Evolutionary conservation across 1,139 yeast species (phyloP), one percentile per base, ranked within the genome.

Genomic region (Hyphopichia burtonii): DNA sequence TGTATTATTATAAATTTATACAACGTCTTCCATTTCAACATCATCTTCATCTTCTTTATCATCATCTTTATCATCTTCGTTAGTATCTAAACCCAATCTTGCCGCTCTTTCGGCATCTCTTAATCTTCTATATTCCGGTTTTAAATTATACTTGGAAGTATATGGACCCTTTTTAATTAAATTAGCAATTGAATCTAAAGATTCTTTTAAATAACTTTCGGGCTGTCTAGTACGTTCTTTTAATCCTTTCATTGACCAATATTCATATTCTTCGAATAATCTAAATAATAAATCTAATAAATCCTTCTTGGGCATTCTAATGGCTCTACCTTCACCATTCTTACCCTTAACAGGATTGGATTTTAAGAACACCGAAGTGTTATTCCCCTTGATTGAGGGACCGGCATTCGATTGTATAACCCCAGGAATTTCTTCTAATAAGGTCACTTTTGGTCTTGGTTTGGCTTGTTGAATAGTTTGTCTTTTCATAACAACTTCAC

Each of bases 171-270:
- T 89, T 59, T 93, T 90, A 54, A 87, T 91, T 56, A 93, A 74
- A 36, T 81, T 78, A 1, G 99, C 99, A 59, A 93, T 89, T 38
- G 87, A 82, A 47, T 93, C 99, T 41, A 93, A 71, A 41, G 93
- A 86, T 59, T 91, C 97, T 59, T 93, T 90, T 52, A 93, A 72
- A 61, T 88, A 94, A 3, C 87, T 84, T 61, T 94, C 99, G 1
- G 99, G 99, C 69, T 93, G 99, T 57, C 85, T 84, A 2, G 98
- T 90, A 54, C 96, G 79, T 61, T 93, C 99, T 59, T 90, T 86
- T 48, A 93, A 72, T 31, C 97, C 97, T 65, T 90, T 90, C 75
- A 93, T 76, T 10, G 95, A 84, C 99, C 99, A 93, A 64, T 91
- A 93, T 59, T 93, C 98, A 62, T 87, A 90, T 63, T 91, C 95